Evolutionary conservation across 2,329 filamentous ascomycete genomes (phyloP).

Genomic region (Penicillium sp.): DNA sequence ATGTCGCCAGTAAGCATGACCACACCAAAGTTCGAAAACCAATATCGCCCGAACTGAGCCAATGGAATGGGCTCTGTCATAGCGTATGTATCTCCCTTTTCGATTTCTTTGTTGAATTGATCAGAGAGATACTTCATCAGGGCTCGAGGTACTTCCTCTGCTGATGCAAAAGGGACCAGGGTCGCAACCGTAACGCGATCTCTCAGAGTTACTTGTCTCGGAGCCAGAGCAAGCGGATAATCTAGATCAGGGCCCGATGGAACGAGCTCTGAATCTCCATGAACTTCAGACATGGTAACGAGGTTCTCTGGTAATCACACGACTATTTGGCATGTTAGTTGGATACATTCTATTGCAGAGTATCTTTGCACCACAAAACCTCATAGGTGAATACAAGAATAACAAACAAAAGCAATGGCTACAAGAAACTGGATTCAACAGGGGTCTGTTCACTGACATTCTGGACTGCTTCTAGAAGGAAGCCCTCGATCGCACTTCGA

Average conservation of each 20-base stretch:
- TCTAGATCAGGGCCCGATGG: conserved; percentile 38
- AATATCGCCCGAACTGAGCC: conserved; percentile 76
- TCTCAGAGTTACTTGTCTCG: conserved; percentile 75
- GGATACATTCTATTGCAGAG: neutral
- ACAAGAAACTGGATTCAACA: conserved; percentile 6
- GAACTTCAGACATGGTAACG: conserved; percentile 37
- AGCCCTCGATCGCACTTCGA: conserved; percentile 34
- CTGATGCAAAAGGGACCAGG: conserved; percentile 76
- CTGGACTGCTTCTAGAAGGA: conserved; percentile 24
- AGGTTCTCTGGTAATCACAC: conserved; percentile 28
- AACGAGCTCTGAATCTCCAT: conserved; percentile 33
- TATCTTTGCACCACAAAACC: conserved; percentile 1
- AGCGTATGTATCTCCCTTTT: conserved; percentile 87
- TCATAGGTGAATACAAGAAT: neutral
- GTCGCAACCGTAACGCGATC: conserved; percentile 82
- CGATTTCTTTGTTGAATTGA: conserved; percentile 85
- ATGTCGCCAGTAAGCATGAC: conserved; percentile 83
- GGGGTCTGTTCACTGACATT: conserved; percentile 24
- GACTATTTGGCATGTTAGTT: conserved; percentile 38
- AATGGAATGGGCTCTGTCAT: conserved; percentile 74
- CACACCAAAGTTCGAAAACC: conserved; percentile 87
- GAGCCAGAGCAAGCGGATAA: conserved; percentile 66
- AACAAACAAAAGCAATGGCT: conserved; percentile 1
- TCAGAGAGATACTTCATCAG: conserved; percentile 75
- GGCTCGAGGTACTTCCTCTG: conserved; percentile 69